phyloP scores from a whole-genome alignment of 495 filamentous ascomycete species.

The Lichenothelia convexa region DNA sequence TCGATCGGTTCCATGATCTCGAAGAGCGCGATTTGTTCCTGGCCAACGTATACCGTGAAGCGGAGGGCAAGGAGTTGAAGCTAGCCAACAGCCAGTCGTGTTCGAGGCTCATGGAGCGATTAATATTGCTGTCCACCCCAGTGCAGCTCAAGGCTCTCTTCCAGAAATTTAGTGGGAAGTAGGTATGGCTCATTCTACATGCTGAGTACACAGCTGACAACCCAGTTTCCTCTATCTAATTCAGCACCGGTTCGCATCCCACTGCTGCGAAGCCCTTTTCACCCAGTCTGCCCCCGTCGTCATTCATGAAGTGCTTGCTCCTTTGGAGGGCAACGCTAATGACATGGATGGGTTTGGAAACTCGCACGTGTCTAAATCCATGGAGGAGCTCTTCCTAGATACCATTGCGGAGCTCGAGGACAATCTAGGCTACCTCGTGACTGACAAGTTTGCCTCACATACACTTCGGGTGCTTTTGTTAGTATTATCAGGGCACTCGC shows the following conservation, averaged over 20 bases:
- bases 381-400: slow-evolving; percentile 71
- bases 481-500: slow-evolving; percentile 64
- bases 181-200: slow-evolving; percentile 9
- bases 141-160: slow-evolving; percentile 74
- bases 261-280: slow-evolving; percentile 92
- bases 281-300: slow-evolving; percentile 61
- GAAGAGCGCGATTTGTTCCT: slow-evolving; percentile 71
- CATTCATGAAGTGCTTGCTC: slow-evolving; percentile 45
- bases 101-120: slow-evolving; percentile 76
- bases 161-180: slow-evolving; percentile 65
- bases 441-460: slow-evolving; percentile 81
- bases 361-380: slow-evolving; percentile 31
- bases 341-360: slow-evolving; percentile 23
- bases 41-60: slow-evolving; percentile 68
- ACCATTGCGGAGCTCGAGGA: slow-evolving; percentile 70
- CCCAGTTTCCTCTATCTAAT: slow-evolving; percentile 60
- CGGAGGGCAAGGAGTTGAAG: slow-evolving; percentile 83
- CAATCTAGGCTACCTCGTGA: slow-evolving; percentile 66
- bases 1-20: slow-evolving; percentile 60
- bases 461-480: slow-evolving; percentile 68
- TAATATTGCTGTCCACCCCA: slow-evolving; percentile 65
- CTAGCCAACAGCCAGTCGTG: slow-evolving; percentile 88
- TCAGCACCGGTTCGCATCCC: slow-evolving; percentile 87
- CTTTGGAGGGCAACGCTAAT: slow-evolving; percentile 22
- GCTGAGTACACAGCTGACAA: slow-evolving; percentile 4